Base-by-base conservation (phyloP, 1,284 basidiomycete species). In the Ustilago esculenta region DNA sequence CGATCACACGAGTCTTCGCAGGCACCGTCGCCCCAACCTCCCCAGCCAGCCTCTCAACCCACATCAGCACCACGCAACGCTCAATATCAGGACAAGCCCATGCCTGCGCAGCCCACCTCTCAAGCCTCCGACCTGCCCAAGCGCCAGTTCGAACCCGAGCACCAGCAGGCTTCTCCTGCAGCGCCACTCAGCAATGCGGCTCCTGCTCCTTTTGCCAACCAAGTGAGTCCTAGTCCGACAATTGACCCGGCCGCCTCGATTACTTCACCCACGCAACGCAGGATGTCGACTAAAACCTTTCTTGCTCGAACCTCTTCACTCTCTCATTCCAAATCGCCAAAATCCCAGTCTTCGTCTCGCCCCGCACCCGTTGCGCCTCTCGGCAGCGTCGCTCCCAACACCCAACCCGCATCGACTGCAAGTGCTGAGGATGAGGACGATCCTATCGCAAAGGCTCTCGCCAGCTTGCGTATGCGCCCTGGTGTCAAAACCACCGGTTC, bases 371-470 rank as follows among this genome's bases (percentile, higher is more conserved):
- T 50, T 12, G 66, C 66, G 12, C 53, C 65, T 15, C 50, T 61
- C n/a, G 58, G 54, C 25, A 37, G 46, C 24, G 41, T 11, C 9
- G 43, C 58, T n/a, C n/a, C 29, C 17, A 34, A 15, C 36, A 47
- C 29, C 32, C 48, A 40, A 18, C 5, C 48, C 17, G 35, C 54
- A 15, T 20, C 54, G 1, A 32, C 55, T 10, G 32, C 55, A n/a
- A 56, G 42, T 33, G 51, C 43, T 18, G 37, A 52, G 11, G 85
- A 86, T 56, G 85, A 87, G 14, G 85, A 85, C 32, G 91, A 93
- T 80, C 91, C 91, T 0, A 85, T 93, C 58, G 89, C 89, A 24
- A 88, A 87, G 72, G 90, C 90, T 53, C 85, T 92, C 76, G 85
- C 85, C 1, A 84, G 86, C 65, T 82, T 89, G 29, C 84, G 86